Evolutionary conservation across 176 grass and related monocot genomes (phyloP).

Genomic region (Leersia perrieri): DNA sequence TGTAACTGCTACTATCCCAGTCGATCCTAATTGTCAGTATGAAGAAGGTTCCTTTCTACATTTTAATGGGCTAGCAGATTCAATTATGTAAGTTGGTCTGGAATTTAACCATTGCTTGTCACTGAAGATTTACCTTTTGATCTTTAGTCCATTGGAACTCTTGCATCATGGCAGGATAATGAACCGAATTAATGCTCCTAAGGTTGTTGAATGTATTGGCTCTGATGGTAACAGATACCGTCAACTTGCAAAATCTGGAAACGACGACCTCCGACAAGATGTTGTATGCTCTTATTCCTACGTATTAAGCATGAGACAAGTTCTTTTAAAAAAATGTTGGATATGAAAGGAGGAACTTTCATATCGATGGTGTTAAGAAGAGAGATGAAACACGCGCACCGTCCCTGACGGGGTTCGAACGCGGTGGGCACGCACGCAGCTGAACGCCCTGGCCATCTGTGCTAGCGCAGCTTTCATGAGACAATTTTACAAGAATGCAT

Average conservation of each 20-base stretch:
- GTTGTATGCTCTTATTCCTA: constrained; percentile 61
- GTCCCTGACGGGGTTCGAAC: too few species aligned
- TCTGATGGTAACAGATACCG: constrained; percentile 89
- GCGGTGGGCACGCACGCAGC: too few species aligned
- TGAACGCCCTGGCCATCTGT: too few species aligned
- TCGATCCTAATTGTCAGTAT: constrained; percentile 83
- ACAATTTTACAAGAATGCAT: background rate
- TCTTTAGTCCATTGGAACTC: constrained; percentile 26
- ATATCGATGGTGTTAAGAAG: too few species aligned
- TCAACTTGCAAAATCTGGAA: constrained; percentile 98
- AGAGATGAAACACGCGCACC: too few species aligned
- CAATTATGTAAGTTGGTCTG: constrained; percentile 66
- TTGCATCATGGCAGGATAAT: constrained; percentile 65
- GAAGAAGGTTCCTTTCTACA: constrained; percentile 86
- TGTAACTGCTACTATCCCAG: constrained; percentile 77
- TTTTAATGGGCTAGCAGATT: constrained; percentile 80
- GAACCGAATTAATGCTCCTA: constrained; percentile 96
- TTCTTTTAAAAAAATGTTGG: too few species aligned
- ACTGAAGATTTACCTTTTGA: constrained; percentile 19
- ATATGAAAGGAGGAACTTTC: too few species aligned
- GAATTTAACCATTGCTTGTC: constrained; percentile 12
- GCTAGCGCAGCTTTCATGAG: too few species aligned
- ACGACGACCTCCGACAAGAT: constrained; percentile 95
- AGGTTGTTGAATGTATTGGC: constrained; percentile 83
- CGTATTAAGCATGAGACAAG: constrained; percentile 17